These are phyloP conservation scores for Hymenoscyphus salicellus DNA, from an alignment of 2,329 filamentous ascomycete species.

Conservation along the genomic window DNA sequence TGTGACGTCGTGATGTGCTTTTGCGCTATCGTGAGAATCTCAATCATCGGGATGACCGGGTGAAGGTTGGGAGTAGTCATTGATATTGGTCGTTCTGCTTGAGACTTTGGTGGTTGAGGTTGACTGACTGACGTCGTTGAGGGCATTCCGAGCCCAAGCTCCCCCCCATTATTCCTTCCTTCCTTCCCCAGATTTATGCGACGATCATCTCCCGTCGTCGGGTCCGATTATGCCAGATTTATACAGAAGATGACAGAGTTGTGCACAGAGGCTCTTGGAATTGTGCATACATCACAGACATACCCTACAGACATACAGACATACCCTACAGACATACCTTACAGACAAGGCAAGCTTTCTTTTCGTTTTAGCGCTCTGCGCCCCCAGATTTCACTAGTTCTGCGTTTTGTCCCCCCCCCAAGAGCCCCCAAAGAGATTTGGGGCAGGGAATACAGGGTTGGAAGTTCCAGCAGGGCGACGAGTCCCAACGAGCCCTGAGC, in stretches of 20 bases:
- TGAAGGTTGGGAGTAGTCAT: neutral
- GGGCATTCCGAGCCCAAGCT: neutral
- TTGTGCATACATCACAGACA: too few relatives aligned
- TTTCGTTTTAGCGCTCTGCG: conserved; percentile 26
- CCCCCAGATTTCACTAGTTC: conserved; percentile 14
- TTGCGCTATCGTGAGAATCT: neutral
- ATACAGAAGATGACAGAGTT: conserved; percentile 10
- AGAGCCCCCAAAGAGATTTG: neutral
- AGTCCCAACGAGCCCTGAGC: neutral
- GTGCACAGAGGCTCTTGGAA: conserved; percentile 20
- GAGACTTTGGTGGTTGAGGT: neutral
- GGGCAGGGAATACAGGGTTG: too few relatives aligned
- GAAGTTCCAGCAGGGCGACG: too few relatives aligned
- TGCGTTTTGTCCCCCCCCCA: neutral
- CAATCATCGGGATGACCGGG: neutral
- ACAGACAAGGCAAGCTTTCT: neutral
- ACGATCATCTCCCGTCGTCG: neutral
- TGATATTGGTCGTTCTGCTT: neutral
- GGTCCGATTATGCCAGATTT: neutral
- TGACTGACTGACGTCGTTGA: neutral
- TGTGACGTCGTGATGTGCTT: neutral
- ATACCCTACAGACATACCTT: too few relatives aligned
- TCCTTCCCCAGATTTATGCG: neutral
- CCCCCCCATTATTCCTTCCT: neutral
- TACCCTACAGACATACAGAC: too few relatives aligned